A percentile compares a stretch with the other conserved stretches of the same genome.
These are phyloP conservation scores for Hymenoscyphus scutula DNA, from an alignment of 2,329 filamentous ascomycete genomes.

Conservation along the genomic window DNA sequence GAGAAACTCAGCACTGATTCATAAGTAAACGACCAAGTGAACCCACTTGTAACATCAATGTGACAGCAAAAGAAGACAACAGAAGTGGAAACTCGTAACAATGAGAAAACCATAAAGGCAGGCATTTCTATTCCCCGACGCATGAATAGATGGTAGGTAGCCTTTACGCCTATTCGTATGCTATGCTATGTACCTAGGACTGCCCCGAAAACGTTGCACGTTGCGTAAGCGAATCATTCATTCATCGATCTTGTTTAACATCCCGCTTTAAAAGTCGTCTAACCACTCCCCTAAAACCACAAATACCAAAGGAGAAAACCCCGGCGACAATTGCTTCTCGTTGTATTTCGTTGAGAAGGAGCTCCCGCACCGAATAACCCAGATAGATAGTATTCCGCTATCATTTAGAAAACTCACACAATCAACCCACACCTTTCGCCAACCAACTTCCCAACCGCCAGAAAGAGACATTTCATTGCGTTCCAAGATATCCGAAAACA, in stretches of 20 bases:
- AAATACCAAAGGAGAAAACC: background rate
- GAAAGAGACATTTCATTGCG: background rate
- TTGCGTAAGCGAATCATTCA: background rate
- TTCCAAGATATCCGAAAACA: background rate
- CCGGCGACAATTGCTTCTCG: background rate
- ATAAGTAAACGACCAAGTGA: no score
- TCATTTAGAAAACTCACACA: background rate
- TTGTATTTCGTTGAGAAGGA: background rate
- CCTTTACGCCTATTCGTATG: constrained; percentile 1
- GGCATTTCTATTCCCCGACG: background rate
- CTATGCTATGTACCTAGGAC: background rate
- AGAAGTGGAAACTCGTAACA: background rate
- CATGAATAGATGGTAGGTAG: background rate
- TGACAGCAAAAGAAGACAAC: no score
- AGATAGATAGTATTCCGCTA: background rate
- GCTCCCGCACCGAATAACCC: background rate
- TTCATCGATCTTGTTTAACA: background rate
- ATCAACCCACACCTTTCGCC: background rate
- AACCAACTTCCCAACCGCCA: background rate
- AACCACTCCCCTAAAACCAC: background rate
- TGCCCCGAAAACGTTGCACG: background rate
- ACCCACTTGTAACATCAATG: no score
- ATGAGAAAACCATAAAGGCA: no score
- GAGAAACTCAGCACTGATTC: background rate
- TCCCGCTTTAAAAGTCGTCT: background rate